Evolutionary conservation across 805 yeast genomes (phyloP), one percentile per base, ranked within the genome.

Genomic region (Candida boidinii): DNA sequence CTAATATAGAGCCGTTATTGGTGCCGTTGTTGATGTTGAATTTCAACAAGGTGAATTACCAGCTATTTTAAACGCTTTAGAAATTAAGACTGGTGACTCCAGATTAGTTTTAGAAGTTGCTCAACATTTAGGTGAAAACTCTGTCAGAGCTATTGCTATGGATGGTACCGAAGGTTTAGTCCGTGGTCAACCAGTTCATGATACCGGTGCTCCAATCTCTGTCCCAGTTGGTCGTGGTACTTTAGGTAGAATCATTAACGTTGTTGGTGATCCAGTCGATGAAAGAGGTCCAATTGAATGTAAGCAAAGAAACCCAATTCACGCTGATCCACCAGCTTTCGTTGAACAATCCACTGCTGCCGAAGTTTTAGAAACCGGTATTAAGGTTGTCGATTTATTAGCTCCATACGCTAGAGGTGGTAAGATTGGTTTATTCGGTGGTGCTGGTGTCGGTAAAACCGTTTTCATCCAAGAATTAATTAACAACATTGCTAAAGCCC

Each of bases 371-470:
- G 98, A 88, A 76, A 90, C 98, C 49, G 96, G 98, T 86, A 90
- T 90, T 67, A 90, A 90, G 79, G 98, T 90, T 68, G 98, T 90
- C 73, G 98, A 90, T 67, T 76, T 90, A 63, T 79, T 90, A 53
- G 98, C 98, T 54, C 98, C 98, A 55, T 90, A 90, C 76, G 97
- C 98, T 64, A 87, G 96, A 85, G 98, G 98, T 85, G 98, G 98
- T 85, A 90, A 90, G 81, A 90, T 90, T 86, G 98, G 98, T 81
- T 80, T 90, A 63, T 90, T 90, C 83, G 98, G 98, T 77, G 98
- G 98, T 90, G 98, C 98, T 69, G 98, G 98, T 90, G 98, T 90
- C 84, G 98, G 98, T 74, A 90, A 90, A 73, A 90, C 98, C 69
- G 98, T 90, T 47, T 90, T 90, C 74, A 90, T 90, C 73, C 98